A percentile compares a stretch with the other conserved stretches of the same genome.
phyloP scores from a whole-genome alignment of 1,284 basidiomycete genomes.

The Pseudozyma pruni region DNA sequence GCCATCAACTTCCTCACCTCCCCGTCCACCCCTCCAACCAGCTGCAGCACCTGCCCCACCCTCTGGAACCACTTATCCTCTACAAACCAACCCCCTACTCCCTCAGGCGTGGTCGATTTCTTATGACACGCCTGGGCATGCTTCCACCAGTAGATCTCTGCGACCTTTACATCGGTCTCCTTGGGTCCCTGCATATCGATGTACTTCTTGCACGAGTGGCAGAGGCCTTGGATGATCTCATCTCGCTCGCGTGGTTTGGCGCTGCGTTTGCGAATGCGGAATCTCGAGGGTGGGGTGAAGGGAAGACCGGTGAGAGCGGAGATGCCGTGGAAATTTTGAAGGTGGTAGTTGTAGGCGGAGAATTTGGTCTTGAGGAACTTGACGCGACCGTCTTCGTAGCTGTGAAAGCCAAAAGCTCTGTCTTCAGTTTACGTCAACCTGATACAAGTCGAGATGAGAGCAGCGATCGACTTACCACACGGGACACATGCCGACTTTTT shows the following conservation, averaged over 20 bases:
- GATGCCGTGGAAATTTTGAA: slow-evolving; percentile 54
- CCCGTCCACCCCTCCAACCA: slow-evolving; percentile 14
- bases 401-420: no score
- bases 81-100: slow-evolving; percentile 24
- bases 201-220: slow-evolving; percentile 39
- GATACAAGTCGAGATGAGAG: not conserved
- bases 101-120: slow-evolving; percentile 3
- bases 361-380: slow-evolving; percentile 51
- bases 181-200: slow-evolving; percentile 43
- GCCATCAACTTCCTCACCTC: slow-evolving; percentile 23
- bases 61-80: slow-evolving; percentile 29
- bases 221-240: slow-evolving; percentile 32
- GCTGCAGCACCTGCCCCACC: slow-evolving; percentile 10
- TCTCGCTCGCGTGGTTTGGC: slow-evolving; percentile 19
- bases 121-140: slow-evolving; percentile 44
- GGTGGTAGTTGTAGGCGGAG: slow-evolving; percentile 59
- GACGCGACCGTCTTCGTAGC: slow-evolving; percentile 42
- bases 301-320: slow-evolving; percentile 37
- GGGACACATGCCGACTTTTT: slow-evolving; percentile 55
- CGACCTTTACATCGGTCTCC: slow-evolving; percentile 38
- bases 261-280: slow-evolving; percentile 8
- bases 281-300: slow-evolving; percentile 45
- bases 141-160: slow-evolving; percentile 55
- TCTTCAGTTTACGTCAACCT: no score
- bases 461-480: slow-evolving; percentile 34